A percentile compares a stretch with the other conserved stretches of the same genome.
These are phyloP conservation scores for Lipomyces sp. DNA, from an alignment of 805 yeast genomes.

Conservation along the genomic window DNA sequence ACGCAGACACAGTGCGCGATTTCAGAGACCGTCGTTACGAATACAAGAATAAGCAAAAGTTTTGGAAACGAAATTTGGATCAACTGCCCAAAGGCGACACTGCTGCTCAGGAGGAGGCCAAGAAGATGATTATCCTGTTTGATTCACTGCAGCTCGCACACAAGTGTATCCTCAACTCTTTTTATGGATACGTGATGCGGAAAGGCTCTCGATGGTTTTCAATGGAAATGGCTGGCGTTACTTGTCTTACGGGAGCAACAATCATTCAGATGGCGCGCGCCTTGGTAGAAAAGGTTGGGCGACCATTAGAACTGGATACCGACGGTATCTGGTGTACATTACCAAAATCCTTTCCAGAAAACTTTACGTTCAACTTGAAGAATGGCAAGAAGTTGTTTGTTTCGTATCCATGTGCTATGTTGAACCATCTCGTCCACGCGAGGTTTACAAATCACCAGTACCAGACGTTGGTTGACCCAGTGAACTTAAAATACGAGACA, in stretches of 20 bases:
- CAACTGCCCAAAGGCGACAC: slow-evolving; percentile 59
- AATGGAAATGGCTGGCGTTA: slow-evolving; percentile 99
- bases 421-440: slow-evolving; percentile 89
- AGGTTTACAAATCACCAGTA: slow-evolving; percentile 93
- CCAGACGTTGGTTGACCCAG: slow-evolving; percentile 79
- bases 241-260: slow-evolving; percentile 97
- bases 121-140: slow-evolving; percentile 89
- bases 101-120: slow-evolving; percentile 80
- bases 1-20: slow-evolving; percentile 89
- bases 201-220: slow-evolving; percentile 99
- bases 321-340: slow-evolving; percentile 99
- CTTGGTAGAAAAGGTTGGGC: slow-evolving; percentile 87
- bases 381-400: slow-evolving; percentile 77
- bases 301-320: slow-evolving; percentile 95
- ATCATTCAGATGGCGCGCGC: slow-evolving; percentile 96
- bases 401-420: slow-evolving; percentile 95
- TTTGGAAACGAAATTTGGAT: slow-evolving; percentile 83
- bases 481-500: slow-evolving; percentile 69
- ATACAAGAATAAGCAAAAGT: slow-evolving; percentile 89
- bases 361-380: slow-evolving; percentile 68
- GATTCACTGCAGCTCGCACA: slow-evolving; percentile 97
- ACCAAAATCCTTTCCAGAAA: slow-evolving; percentile 92
- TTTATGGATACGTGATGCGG: slow-evolving; percentile 98
- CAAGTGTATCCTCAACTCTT: slow-evolving; percentile 93
- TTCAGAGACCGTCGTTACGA: slow-evolving; percentile 97